Percentiles rank a stretch among this genome's conserved stretches.
Conservation (phyloP, 176 grass and related monocot genomes). For the Olyra latifolia region DNA sequence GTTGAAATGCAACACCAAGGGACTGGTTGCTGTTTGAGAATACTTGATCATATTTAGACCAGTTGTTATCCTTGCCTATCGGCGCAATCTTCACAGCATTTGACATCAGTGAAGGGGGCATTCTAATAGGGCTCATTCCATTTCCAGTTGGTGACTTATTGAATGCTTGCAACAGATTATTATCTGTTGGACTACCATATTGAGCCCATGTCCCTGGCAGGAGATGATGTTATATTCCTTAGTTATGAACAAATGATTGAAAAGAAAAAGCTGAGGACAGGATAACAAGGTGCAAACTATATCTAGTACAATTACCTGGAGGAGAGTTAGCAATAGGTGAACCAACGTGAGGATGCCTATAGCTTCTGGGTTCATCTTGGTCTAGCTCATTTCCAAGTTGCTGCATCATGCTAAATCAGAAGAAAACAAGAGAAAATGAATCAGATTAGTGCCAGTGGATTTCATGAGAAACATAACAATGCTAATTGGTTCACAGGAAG, state of each 20-base stretch:
- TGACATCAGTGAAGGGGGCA: slow-evolving; percentile 58
- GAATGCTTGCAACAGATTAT: slow-evolving; percentile 58
- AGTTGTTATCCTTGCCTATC: slow-evolving; percentile 78
- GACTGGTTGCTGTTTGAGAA: slow-evolving; percentile 52
- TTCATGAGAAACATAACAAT: background rate
- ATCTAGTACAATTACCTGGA: slow-evolving; percentile 60
- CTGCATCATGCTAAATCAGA: slow-evolving; percentile 81
- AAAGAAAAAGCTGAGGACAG: background rate
- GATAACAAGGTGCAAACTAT: slow-evolving; percentile 11
- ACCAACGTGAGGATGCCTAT: slow-evolving; percentile 55
- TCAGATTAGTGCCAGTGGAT: slow-evolving; percentile 13
- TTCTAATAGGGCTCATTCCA: slow-evolving; percentile 57
- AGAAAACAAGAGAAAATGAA: slow-evolving; percentile 16
- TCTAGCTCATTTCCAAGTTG: slow-evolving; percentile 82
- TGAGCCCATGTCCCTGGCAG: slow-evolving; percentile 75
- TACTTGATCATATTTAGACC: slow-evolving; percentile 56
- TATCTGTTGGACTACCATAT: slow-evolving; percentile 82
- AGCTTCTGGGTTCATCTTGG: slow-evolving; percentile 75
- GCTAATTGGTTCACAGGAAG: background rate
- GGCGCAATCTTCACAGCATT: slow-evolving; percentile 80
- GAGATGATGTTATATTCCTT: slow-evolving; percentile 1
- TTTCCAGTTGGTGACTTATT: slow-evolving; percentile 76
- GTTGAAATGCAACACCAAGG: slow-evolving; percentile 51
- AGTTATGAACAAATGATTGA: slow-evolving; percentile 12
- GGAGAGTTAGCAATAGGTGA: slow-evolving; percentile 90